A percentile compares a stretch with the other conserved stretches of the same genome.
These are phyloP conservation scores for Scytalidium lignicola DNA, from an alignment of 2,329 filamentous ascomycete species.

Conservation along the genomic window DNA sequence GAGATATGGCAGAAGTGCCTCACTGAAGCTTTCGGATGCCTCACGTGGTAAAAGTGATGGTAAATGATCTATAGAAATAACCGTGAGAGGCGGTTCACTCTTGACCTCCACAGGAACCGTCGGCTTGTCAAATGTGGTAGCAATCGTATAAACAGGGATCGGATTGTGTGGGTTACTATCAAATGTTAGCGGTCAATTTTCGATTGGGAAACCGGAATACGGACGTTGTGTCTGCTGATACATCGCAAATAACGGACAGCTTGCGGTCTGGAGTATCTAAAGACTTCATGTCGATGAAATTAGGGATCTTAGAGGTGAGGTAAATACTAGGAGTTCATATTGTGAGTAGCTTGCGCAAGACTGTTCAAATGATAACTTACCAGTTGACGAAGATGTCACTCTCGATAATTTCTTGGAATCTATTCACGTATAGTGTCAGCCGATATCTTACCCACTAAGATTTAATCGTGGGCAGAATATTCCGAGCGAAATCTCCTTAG, in stretches of 20 bases:
- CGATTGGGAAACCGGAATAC: no score
- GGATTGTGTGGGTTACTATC: slow-evolving; percentile 61
- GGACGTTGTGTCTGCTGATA: slow-evolving; percentile 69
- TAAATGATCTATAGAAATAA: slow-evolving; percentile 86
- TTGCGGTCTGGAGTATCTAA: slow-evolving; percentile 65
- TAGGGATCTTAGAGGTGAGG: slow-evolving; percentile 70
- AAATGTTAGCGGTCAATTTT: no score
- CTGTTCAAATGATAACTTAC: no score
- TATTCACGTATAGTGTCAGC: no score
- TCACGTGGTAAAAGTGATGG: slow-evolving; percentile 81
- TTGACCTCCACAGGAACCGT: slow-evolving; percentile 68
- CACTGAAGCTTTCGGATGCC: slow-evolving; percentile 79
- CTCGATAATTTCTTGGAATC: slow-evolving; percentile 74
- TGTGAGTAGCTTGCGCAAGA: no score
- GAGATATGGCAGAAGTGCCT: slow-evolving; percentile 71
- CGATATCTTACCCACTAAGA: no score
- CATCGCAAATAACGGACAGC: slow-evolving; percentile 76
- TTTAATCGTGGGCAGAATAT: no score
- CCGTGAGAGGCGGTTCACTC: slow-evolving; percentile 53
- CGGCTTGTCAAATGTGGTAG: slow-evolving; percentile 85
- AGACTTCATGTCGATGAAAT: slow-evolving; percentile 70
- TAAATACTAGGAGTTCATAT: no score
- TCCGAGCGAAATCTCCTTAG: no score
- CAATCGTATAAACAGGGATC: slow-evolving; percentile 76
- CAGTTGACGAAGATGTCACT: slow-evolving; percentile 75